phyloP scores from a whole-genome alignment of 2,329 filamentous ascomycete species.

The Ophiocordyceps unilateralis region DNA sequence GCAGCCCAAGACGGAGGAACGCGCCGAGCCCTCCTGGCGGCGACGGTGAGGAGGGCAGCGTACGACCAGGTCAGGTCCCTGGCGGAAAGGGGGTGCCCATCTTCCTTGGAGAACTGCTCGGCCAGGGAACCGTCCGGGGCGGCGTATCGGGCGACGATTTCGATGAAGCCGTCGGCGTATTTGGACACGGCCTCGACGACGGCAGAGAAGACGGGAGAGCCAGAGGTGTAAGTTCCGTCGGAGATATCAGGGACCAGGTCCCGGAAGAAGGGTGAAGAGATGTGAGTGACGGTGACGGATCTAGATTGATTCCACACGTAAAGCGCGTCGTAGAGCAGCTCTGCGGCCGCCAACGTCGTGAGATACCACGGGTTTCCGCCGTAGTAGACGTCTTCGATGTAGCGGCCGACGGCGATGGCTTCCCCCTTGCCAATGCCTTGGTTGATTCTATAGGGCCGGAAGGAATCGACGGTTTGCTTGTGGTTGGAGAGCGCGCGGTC shows the following conservation, averaged over 20 bases:
- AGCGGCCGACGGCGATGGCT: conserved; percentile 48
- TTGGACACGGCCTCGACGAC: conserved; percentile 39
- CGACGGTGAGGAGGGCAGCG: conserved; percentile 49
- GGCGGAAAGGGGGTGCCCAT: conserved; percentile 41
- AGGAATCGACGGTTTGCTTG: conserved; percentile 59
- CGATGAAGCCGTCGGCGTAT: conserved; percentile 45
- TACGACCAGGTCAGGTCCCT: conserved; percentile 59
- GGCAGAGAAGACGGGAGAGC: conserved; percentile 28
- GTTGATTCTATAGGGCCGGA: conserved; percentile 60
- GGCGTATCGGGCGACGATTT: conserved; percentile 45
- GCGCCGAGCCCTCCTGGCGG: conserved; percentile 34
- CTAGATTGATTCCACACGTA: conserved; percentile 51
- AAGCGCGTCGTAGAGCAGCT: conserved; percentile 62
- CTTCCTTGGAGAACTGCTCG: conserved; percentile 46
- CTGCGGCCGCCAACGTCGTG: conserved; percentile 58
- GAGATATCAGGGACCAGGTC: conserved; percentile 41
- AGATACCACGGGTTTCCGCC: conserved; percentile 73
- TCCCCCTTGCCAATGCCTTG: conserved; percentile 38
- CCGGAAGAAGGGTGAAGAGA: conserved; percentile 55
- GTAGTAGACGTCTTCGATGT: conserved; percentile 58
- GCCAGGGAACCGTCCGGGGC: conserved; percentile 43
- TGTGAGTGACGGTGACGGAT: conserved; percentile 44
- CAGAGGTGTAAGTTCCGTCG: conserved; percentile 42
- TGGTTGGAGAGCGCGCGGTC: conserved; percentile 54
- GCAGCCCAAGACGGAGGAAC: conserved; percentile 41